Base-by-base conservation (phyloP, 2,329 filamentous ascomycete genomes). In the Aureobasidium namibiae region DNA sequence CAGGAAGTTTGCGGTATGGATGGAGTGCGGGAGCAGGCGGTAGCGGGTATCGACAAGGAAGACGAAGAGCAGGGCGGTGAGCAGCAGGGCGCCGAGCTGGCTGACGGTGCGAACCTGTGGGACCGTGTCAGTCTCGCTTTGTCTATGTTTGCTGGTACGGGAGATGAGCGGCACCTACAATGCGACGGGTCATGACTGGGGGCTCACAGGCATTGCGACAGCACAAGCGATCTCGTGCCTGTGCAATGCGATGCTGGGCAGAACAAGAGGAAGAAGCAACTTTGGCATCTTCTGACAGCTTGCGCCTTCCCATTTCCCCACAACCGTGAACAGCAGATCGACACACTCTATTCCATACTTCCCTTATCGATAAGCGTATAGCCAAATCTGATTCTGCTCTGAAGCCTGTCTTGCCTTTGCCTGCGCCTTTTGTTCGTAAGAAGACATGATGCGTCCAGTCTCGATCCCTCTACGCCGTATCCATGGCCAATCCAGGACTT, bases 1-100 rank as follows among this genome's bases (percentile, higher is more conserved):
- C 31, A 72, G 66, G 62, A 85, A 83, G 26, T 92, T 92, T 68
- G 95, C 84, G 73, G 92, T 89, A 78, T 96, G 92, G 65, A 96
- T 87, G 61, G 87, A 83, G 67, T 86, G 85, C 42, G 92, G 92
- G 36, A 96, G 84, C 61, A 96, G 88, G 65, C 89, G 83, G 77
- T 94, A 95, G 71, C 88, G 89, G 69, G 86, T 89, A 75, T 96
- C 92, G 77, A 96, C 85, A 72, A 95, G 81, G 73, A 92, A 85
- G 67, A 92, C 74, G 67, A 92, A 70, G 65, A 92, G 78, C 65
- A 87, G 82, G 66, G 75, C 67, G 68, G 90, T 77, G 65, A 82
- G 71, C 59, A 83, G 78, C 60, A 90, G 79, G 60, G 84, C 78
- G 64, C 81, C 78, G 69, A 94, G 83, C 80, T 96, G 90, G 70